phyloP scores from a whole-genome alignment of 2,329 filamentous ascomycete genomes.

The Malbranchea cinnamomea region DNA sequence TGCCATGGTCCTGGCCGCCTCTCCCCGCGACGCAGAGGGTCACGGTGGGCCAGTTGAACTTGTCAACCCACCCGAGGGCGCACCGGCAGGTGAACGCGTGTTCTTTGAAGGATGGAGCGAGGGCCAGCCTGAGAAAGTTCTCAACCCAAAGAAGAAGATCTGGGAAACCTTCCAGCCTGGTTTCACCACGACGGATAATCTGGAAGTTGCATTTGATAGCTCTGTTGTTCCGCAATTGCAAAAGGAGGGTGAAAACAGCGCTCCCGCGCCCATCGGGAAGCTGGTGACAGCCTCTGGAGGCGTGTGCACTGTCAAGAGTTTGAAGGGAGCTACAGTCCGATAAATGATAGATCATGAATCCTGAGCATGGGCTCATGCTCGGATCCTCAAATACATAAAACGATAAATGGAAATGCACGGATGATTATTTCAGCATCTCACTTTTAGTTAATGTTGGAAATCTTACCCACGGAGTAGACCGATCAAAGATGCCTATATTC shows the following conservation, averaged over 20 bases:
- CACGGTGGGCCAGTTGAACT: constrained; percentile 88
- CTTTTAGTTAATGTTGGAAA: no score
- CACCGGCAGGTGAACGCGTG: constrained; percentile 72
- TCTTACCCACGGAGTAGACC: no score
- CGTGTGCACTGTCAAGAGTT: constrained; percentile 65
- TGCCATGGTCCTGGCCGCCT: constrained; percentile 92
- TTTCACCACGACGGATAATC: constrained; percentile 70
- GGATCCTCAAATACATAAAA: no score
- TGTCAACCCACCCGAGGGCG: constrained; percentile 63
- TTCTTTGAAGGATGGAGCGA: constrained; percentile 82
- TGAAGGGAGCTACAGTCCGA: constrained; percentile 70
- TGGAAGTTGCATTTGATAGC: constrained; percentile 80
- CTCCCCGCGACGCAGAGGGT: constrained; percentile 66
- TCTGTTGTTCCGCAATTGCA: constrained; percentile 59
- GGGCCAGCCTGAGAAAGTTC: constrained; percentile 77
- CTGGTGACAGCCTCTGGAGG: constrained; percentile 66
- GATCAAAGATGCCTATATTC: no score
- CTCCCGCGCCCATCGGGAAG: constrained; percentile 41
- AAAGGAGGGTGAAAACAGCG: constrained; percentile 46
- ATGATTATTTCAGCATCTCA: not conserved
- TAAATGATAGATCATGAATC: constrained; percentile 33
- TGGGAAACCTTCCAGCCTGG: constrained; percentile 96
- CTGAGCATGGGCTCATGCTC: no score
- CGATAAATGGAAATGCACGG: not conserved
- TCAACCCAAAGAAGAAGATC: constrained; percentile 99